Base-by-base conservation (phyloP, 768 basidiomycete genomes). In the Lactarius deliciosus region DNA sequence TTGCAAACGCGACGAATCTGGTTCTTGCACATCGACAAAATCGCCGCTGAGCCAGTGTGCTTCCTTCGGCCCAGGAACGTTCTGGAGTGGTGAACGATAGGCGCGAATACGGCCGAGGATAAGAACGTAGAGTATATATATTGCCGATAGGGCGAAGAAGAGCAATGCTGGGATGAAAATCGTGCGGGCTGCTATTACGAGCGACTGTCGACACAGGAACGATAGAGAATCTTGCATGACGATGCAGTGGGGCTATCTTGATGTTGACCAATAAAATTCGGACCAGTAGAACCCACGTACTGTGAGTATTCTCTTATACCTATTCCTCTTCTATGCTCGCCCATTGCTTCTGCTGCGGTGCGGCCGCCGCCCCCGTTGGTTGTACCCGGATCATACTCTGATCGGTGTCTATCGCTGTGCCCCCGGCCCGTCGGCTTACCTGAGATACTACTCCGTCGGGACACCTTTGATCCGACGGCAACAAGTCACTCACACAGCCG, bases 1-100 rank as follows among this genome's bases (percentile, higher is more conserved):
- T n/a, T 57, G 64, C 15, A 68, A 30, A 15, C 68, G 64, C 3
- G 25, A 20, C 22, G 68, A 36, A 57, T 68, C 60, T 13, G 22
- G 2, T 36, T 68, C 68, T 15, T 2, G 16, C 13, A 66, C 60
- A 1, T 61, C 57, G 15, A 34, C 40, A 36, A 68, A 66, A 45
- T 58, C 41, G 5, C 68, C 68, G 1, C 11, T 57, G 56, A 66
- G 22, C 64, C 64, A 61, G 6, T 57, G 47, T 25, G 55, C 64
- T 6, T 38, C 47, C n/a, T 40, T 15, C 2, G 68, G 68, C 20
- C 67, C 68, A 2, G 68, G 64, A 20, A 68, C 6, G 9, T 57
- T 34, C 9, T 16, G 55, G 55, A 68, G n/a, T 2, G 38, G 55
- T 7, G 68, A 66, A 11, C 66, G 66, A 47, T 45, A 22, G 4